Base-by-base conservation (phyloP, 345 rosid species). In the Hypericum perforatum region DNA sequence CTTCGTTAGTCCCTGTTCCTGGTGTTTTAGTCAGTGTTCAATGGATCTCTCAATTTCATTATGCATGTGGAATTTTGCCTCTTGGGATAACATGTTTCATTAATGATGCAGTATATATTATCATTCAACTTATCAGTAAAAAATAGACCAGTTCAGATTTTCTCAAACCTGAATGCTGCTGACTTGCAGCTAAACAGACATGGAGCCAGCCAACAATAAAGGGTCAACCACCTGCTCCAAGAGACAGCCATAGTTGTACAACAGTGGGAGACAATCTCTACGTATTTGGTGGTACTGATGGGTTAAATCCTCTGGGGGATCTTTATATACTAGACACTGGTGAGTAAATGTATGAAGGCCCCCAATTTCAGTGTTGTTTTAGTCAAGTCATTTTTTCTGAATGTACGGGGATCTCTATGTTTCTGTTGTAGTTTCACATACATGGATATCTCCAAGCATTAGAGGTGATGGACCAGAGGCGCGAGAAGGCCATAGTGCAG, bases 281-380 rank as follows among this genome's bases (percentile, higher is more conserved):
- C 41, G 89, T 92, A 45, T 88, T 92, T 59, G 98, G 98, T 60
- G 98, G 98, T 62, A 88, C 98, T 16, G 97, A 92, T 77, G 95
- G 98, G 49, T 48, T 37, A 59, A 77, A 75, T 36, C 87, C 91
- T 67, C 91, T 94, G 42, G 80, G 67, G 47, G 97, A 94, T 80
- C 70, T 94, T 72, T 69, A 79, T 65, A 77, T 89, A 64, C 72
- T 94, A 52, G 91, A 89, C 52, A 82, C 95, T 41, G 70, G 99
- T 92, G 76, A 82, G 90, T 49, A 15, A 47, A 12, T 6, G 11
- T 13, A 22, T 22, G 32, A 4, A 4, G 32, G 36, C 8, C 53
- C 43, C 16, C 65, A 40, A 49, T 59, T 55, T 49, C 53, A 41
- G 39, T 40, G 45, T 52, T 22, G 39, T 42, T 49, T 50, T 29